Evolutionary conservation across 306 rosid species (phyloP), one percentile per base, ranked within the genome.

Genomic region (Prunus mume): DNA sequence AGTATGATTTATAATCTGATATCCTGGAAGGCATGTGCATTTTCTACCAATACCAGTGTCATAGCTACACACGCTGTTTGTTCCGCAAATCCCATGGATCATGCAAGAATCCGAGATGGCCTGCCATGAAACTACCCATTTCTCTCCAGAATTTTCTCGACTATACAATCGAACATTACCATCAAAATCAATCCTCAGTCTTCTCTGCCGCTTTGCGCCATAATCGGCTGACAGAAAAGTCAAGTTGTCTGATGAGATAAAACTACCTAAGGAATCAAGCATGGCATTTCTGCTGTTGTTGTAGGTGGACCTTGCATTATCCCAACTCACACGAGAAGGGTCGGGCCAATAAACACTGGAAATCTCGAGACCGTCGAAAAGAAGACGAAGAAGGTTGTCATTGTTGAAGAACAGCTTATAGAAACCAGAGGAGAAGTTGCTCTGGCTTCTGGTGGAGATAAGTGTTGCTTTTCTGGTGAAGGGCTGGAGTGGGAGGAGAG

Each of bases 291-390:
- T 81, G 11, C 72, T 84, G 52, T 45, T 84, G 74, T 91, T 87
- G 84, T 85, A 81, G n/a, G 82, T 56, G 3, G 83, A 38, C 63
- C 91, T 69, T 14, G 58, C 71, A 65, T 77, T 78, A 0, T 76
- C 30, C 90, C 85, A 87, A 19, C 80, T 32, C 3, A 74, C 30
- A 1, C 77, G 72, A 83, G 84, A 77, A 2, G 96, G 90, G 51
- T 82, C 62, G 0, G 90, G 90, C 96, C 91, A 91, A 17, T 87
- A 91, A 30, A 80, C 49, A 10, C 87, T 85, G 0, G 96, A 88
- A 34, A 84, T 71, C 52, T 87, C 89, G 12, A 76, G 83, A 10
- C 86, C 86, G 9, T 91, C 82, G 10, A 83, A 91, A 32, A 88
- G 79, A 66, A 88, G 86, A 20, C 84, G 81, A n/a, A 88, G 85